phyloP scores from a whole-genome alignment of 495 filamentous ascomycete species.

The Hyaloscypha variabilis region DNA sequence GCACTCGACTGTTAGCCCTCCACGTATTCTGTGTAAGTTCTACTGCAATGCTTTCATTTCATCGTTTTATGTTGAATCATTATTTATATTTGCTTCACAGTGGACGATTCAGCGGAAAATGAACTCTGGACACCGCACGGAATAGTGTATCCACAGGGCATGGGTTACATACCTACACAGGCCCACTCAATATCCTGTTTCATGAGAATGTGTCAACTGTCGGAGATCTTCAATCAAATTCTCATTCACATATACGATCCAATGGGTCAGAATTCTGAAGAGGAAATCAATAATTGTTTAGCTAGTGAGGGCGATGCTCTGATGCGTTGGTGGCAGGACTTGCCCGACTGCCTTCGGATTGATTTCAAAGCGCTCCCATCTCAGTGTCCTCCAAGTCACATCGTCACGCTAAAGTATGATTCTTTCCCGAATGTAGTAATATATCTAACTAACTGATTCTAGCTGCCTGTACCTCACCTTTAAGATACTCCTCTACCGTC shows the following conservation, averaged over 20 bases:
- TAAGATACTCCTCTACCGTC: no score
- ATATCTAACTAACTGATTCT: no score
- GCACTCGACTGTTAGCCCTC: neutral
- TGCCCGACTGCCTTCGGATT: slow-evolving; percentile 15
- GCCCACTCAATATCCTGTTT: slow-evolving; percentile 30
- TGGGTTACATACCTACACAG: neutral
- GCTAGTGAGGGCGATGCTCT: neutral
- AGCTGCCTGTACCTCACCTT: no score
- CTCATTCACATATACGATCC: slow-evolving; percentile 19
- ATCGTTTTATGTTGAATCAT: neutral
- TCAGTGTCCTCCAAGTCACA: slow-evolving; percentile 18
- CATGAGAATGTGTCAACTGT: slow-evolving; percentile 28
- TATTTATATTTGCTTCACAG: neutral
- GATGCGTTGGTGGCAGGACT: slow-evolving; percentile 13
- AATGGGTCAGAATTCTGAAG: neutral
- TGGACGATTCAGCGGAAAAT: slow-evolving; percentile 1
- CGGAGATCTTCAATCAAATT: slow-evolving; percentile 23
- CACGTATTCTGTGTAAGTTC: slow-evolving; percentile 3
- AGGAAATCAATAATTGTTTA: neutral
- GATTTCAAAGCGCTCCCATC: slow-evolving; percentile 19
- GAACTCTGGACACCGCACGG: neutral
- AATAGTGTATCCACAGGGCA: no score
- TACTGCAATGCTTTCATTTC: neutral
- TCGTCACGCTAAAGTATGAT: no score
- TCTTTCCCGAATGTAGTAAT: no score